Evolutionary conservation across 176 grass and related monocot genomes (phyloP).

Genomic region (Bolboschoenus planiculmis): DNA sequence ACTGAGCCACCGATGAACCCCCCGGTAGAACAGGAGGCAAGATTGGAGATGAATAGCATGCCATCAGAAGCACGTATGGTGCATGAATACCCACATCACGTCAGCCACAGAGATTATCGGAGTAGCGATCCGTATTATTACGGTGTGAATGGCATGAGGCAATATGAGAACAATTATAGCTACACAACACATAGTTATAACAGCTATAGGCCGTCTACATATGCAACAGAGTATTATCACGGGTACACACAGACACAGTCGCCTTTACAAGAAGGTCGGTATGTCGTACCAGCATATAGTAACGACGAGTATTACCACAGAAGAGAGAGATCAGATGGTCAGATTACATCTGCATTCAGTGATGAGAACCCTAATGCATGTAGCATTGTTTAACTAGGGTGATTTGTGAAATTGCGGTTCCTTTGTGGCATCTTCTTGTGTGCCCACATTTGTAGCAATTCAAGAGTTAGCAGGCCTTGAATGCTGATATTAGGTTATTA

Average conservation of each 20-base stretch:
- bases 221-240: conserved; percentile 32
- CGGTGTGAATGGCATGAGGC: conserved; percentile 18
- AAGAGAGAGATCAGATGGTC: conserved; percentile 41
- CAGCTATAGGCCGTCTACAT: conserved; percentile 25
- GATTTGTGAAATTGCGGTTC: not conserved
- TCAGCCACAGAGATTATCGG: conserved; percentile 25
- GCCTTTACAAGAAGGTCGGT: conserved; percentile 26
- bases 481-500: not conserved
- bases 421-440: not conserved
- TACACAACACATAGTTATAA: conserved; percentile 35
- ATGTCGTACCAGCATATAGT: not conserved
- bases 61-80: conserved; percentile 36
- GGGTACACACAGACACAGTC: conserved; percentile 21
- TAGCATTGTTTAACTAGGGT: conserved; percentile 3
- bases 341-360: not conserved
- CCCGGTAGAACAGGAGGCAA: conserved; percentile 25
- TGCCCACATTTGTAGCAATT: not conserved
- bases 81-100: conserved; percentile 31
- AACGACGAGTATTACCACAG: conserved; percentile 22
- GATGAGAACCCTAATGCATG: conserved; percentile 10
- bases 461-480: not conserved
- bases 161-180: conserved; percentile 31
- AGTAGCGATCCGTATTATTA: conserved; percentile 19
- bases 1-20: conserved; percentile 19
- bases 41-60: not conserved